A percentile compares a stretch with the other conserved stretches of the same genome.
Conservation (phyloP, 495 filamentous ascomycete species). For the Penicillium desertorum region DNA sequence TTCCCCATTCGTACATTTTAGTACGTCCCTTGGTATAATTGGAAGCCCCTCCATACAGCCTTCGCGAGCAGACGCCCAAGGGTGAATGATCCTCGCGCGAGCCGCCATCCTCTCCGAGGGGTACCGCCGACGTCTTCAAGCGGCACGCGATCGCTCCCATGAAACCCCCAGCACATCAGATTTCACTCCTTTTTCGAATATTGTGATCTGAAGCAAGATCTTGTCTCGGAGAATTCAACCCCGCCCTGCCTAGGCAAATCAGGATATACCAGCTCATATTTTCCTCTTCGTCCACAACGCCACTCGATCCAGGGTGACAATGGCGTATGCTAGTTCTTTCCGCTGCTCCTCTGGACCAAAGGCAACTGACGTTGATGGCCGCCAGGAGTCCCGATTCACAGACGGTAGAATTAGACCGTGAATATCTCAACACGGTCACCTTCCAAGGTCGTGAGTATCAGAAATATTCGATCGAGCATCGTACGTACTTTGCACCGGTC, state of each 20-base stretch:
- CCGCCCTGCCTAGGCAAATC: slow-evolving; percentile 22
- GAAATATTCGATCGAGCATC: slow-evolving; percentile 68
- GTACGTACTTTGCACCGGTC: slow-evolving; percentile 74
- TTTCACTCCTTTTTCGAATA: slow-evolving; percentile 17
- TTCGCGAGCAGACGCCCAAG: slow-evolving; percentile 30
- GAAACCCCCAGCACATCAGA: slow-evolving; percentile 20
- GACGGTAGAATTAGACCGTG: slow-evolving; percentile 57
- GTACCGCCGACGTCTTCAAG: slow-evolving; percentile 25
- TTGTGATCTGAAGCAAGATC: slow-evolving; percentile 18
- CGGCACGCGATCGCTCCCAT: slow-evolving; percentile 27
- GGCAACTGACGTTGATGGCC: slow-evolving; percentile 10
- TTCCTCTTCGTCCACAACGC: slow-evolving; percentile 12
- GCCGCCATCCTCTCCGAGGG: slow-evolving; percentile 26
- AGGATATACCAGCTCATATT: slow-evolving; percentile 16
- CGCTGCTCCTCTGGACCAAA: not conserved
- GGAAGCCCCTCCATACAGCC: slow-evolving; percentile 27
- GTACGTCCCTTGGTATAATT: slow-evolving; percentile 32
- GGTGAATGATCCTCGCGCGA: slow-evolving; percentile 29
- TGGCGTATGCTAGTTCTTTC: slow-evolving; percentile 34
- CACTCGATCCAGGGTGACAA: slow-evolving; percentile 21
- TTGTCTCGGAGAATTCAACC: slow-evolving; percentile 21
- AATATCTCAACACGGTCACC: slow-evolving; percentile 61
- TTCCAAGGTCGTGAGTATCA: slow-evolving; percentile 72
- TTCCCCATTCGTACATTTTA: slow-evolving; percentile 33
- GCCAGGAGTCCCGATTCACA: slow-evolving; percentile 50